These are phyloP conservation scores for Penicillium ochrochloron DNA, from an alignment of 495 filamentous ascomycete species.

Conservation along the genomic window DNA sequence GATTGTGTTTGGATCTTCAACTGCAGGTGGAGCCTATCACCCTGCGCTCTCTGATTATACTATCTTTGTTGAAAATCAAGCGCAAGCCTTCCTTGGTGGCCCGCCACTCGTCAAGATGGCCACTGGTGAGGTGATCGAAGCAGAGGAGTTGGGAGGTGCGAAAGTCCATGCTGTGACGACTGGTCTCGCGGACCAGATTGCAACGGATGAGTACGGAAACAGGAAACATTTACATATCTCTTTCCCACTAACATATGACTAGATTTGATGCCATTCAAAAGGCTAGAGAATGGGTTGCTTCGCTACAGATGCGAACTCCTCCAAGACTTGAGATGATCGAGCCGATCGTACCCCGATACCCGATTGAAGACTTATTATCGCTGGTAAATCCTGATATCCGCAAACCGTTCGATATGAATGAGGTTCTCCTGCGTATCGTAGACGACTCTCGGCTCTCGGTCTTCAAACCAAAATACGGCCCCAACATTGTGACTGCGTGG, in stretches of 20 bases:
- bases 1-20: conserved; percentile 42
- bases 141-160: conserved; percentile 39
- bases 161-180: conserved; percentile 36
- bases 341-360: conserved; percentile 24
- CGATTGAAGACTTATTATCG: conserved; percentile 31
- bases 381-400: conserved; percentile 38
- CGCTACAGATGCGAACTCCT: conserved; percentile 20
- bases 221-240: background rate
- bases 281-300: conserved; percentile 38
- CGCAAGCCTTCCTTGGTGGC: conserved; percentile 39
- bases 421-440: conserved; percentile 37
- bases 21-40: conserved; percentile 42
- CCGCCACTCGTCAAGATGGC: conserved; percentile 44
- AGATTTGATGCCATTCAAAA: conserved; percentile 42
- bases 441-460: conserved; percentile 33
- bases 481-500: conserved; percentile 36
- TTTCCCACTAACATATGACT: background rate
- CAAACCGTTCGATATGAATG: conserved; percentile 38
- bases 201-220: conserved; percentile 34
- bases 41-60: conserved; percentile 42
- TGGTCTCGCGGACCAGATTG: conserved; percentile 39
- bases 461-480: conserved; percentile 40
- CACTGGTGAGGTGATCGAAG: conserved; percentile 36
- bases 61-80: conserved; percentile 41
- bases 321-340: conserved; percentile 8